Percentiles rank a stretch among this genome's conserved stretches.
These are phyloP conservation scores for Chaetomiaceae sp. DNA, from an alignment of 2,329 filamentous ascomycete species.

Conservation along the genomic window DNA sequence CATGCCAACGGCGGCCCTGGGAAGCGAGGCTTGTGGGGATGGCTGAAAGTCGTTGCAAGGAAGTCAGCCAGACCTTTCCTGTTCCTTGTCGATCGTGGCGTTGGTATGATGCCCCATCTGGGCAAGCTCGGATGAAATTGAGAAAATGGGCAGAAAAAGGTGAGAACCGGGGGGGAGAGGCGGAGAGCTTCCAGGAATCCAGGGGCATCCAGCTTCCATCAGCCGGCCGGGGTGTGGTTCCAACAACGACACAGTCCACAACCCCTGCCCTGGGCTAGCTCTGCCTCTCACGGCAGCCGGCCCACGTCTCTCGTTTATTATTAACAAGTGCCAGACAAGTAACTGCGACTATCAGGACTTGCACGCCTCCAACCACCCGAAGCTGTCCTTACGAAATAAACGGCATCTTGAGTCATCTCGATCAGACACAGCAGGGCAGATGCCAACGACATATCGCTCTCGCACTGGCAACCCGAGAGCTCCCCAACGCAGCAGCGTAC, in stretches of 20 bases:
- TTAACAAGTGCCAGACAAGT: neutral
- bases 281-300: neutral
- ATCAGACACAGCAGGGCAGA: neutral
- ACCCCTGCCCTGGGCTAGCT: slow-evolving; percentile 17
- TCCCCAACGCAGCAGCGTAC: neutral
- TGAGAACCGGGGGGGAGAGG: slow-evolving; percentile 1
- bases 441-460: too few species aligned
- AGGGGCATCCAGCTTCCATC: slow-evolving; percentile 10
- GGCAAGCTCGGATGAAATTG: slow-evolving; percentile 23
- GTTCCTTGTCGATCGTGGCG: slow-evolving; percentile 14
- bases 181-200: too few species aligned
- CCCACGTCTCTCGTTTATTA: neutral
- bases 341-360: neutral
- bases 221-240: slow-evolving; percentile 11
- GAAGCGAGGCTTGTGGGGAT: slow-evolving; percentile 3
- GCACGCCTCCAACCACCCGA: neutral
- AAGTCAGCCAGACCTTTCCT: slow-evolving; percentile 5
- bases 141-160: neutral
- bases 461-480: too few species aligned
- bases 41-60: neutral
- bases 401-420: too few species aligned
- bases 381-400: too few species aligned
- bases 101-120: slow-evolving; percentile 20
- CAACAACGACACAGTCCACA: neutral
- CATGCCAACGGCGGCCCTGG: neutral